These are phyloP conservation scores for Diaporthe nobilis DNA, from an alignment of 2,329 filamentous ascomycete genomes.

Conservation along the genomic window DNA sequence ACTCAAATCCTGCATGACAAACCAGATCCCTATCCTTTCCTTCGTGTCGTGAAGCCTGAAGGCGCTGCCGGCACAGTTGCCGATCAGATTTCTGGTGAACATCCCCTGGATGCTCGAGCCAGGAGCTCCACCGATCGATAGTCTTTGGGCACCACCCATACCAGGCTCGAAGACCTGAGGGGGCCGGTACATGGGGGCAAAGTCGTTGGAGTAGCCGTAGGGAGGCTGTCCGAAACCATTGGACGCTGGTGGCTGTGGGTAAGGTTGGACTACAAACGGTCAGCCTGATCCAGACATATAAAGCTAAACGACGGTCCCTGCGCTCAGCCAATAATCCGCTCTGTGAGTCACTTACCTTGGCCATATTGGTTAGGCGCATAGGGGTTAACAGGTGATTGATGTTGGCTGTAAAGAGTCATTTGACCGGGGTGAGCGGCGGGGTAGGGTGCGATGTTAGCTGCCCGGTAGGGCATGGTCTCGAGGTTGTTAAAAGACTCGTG, in stretches of 20 bases:
- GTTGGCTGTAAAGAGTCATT: slow-evolving; percentile 43
- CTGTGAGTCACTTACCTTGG: slow-evolving; percentile 37
- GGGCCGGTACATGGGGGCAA: slow-evolving; percentile 47
- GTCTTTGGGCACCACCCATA: slow-evolving; percentile 50
- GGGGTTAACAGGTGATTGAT: slow-evolving; percentile 43
- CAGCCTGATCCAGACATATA: not conserved
- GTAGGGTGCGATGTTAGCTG: slow-evolving; percentile 41
- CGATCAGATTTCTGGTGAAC: slow-evolving; percentile 96
- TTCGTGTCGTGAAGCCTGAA: slow-evolving; percentile 84
- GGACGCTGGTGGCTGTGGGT: slow-evolving; percentile 35
- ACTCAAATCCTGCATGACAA: slow-evolving; percentile 94
- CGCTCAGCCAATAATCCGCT: not conserved
- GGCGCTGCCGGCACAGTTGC: slow-evolving; percentile 89
- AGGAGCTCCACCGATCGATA: slow-evolving; percentile 59
- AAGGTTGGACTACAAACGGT: slow-evolving; percentile 33
- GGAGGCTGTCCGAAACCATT: slow-evolving; percentile 41
- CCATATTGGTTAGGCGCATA: slow-evolving; percentile 37
- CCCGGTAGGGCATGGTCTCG: slow-evolving; percentile 48
- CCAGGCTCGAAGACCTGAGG: slow-evolving; percentile 50
- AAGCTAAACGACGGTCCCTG: too few relatives aligned
- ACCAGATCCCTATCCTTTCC: slow-evolving; percentile 93
- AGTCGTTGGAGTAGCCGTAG: slow-evolving; percentile 40
- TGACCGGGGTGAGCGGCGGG: slow-evolving; percentile 37
- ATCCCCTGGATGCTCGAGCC: slow-evolving; percentile 74
- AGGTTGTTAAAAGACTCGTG: slow-evolving; percentile 81